Base-by-base conservation (phyloP, 202 grass and related monocot species). In the Carex arenaria region DNA sequence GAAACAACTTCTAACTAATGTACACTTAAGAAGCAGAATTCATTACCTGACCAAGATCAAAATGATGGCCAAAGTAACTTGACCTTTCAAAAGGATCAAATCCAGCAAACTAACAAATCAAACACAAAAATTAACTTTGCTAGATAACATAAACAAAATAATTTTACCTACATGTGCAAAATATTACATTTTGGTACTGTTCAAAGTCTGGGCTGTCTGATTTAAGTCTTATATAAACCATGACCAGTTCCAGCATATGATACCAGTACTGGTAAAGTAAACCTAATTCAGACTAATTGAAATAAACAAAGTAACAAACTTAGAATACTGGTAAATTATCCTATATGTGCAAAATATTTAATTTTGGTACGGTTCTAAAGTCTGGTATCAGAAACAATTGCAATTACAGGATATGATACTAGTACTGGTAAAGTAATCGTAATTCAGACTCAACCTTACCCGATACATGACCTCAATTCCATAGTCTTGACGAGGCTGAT, bases 21-120 rank as follows among this genome's bases (percentile, higher is more conserved):
- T 10, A 75, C 67, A 79, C 3, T 57, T 2, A 34, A 80, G 15
- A 32, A 67, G 78, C 20, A 51, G 38, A 59, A 34, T 83, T 80
- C 62, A 31, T 45, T 54, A 92, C 91, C 96, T 99, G 93, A 56
- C 91, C 93, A 31, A 96, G 91, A 90, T 96, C 96, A 90, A 92
- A 90, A 23, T 91, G 90, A n/a, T 89, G 88, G 40, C 96, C 93
- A 86, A 99, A 99, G 68, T 99, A 99, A 80, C 87, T 85, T 34
- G 96, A 99, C 75, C 96, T 89, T 92, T 96, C 96, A 87, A 99
- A 99, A 69, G 96, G 96, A 90, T 96, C 93, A 87, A 99, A 99
- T 23, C 90, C 96, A 63, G 93, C 91, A 88, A 99, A 99, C 96
- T 99, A 60, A 83, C 60, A 88, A 69, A 42, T 67, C 40, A 86